Percentiles rank a stretch among this genome's conserved stretches.
Evolutionary conservation across 208 protist genomes (phyloP).

Genomic region (Trichomonas gallinae): DNA sequence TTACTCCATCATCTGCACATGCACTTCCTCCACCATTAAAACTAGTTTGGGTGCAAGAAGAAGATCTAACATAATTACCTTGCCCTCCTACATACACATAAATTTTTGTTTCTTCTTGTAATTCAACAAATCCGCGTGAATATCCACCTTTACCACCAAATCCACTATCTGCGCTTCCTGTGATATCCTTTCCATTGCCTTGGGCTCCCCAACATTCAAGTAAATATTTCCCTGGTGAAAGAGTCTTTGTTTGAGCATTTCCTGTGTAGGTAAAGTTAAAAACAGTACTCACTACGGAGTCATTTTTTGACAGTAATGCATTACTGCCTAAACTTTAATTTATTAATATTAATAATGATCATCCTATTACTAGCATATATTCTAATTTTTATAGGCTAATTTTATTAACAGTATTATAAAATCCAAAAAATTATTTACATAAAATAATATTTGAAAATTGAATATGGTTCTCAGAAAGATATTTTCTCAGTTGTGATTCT

Average conservation of each 20-base stretch:
- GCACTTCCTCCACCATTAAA: background rate
- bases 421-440: too few species aligned
- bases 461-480: background rate
- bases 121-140: background rate
- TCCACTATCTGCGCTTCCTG: background rate
- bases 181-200: background rate
- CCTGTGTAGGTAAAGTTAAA: background rate
- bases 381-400: too few species aligned
- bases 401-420: too few species aligned
- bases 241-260: background rate
- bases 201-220: background rate
- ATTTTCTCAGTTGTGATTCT: background rate
- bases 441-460: background rate
- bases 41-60: background rate
- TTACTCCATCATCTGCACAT: too few species aligned
- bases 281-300: too few species aligned
- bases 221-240: background rate
- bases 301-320: too few species aligned
- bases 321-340: too few species aligned
- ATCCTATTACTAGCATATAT: too few species aligned
- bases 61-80: background rate
- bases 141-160: background rate
- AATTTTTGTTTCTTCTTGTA: background rate
- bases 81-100: background rate
- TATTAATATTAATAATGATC: too few species aligned